Conservation (phyloP, 305 asterid species). For the Fraxinus angustifolia region DNA sequence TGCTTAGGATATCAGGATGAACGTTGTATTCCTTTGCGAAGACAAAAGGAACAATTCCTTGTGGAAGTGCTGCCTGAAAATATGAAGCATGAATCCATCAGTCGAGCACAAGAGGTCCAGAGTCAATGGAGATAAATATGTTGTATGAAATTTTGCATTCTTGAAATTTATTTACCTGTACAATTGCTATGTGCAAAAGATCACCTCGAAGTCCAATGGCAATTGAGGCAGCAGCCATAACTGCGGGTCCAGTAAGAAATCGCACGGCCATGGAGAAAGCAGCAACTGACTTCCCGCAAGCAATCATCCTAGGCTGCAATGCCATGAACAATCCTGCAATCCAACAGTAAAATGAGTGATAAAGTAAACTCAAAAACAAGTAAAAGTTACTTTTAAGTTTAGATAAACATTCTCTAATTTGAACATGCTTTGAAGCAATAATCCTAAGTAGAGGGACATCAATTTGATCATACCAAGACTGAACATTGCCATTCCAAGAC, state of each 20-base stretch:
- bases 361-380: neutral
- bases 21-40: conserved; percentile 88
- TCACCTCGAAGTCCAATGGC: conserved; percentile 81
- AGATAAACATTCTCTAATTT: neutral
- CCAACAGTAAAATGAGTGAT: neutral
- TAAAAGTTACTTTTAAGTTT: neutral
- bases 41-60: conserved; percentile 89
- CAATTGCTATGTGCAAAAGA: conserved; percentile 70
- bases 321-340: conserved; percentile 87
- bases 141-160: neutral
- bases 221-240: conserved; percentile 87
- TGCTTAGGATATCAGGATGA: conserved; percentile 90
- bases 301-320: conserved; percentile 78
- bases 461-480: too few species aligned
- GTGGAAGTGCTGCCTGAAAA: conserved; percentile 87
- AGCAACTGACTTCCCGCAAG: conserved; percentile 82
- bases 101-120: neutral
- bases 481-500: too few species aligned
- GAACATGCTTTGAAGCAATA: neutral
- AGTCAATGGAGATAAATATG: neutral
- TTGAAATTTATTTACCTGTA: conserved; percentile 49
- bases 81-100: neutral
- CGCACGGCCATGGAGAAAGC: conserved; percentile 76
- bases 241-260: conserved; percentile 79
- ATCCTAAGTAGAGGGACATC: too few species aligned